A percentile compares a stretch with the other conserved stretches of the same genome.
phyloP scores from a whole-genome alignment of 75 land plant genomes.

The Picea sitchensis region DNA sequence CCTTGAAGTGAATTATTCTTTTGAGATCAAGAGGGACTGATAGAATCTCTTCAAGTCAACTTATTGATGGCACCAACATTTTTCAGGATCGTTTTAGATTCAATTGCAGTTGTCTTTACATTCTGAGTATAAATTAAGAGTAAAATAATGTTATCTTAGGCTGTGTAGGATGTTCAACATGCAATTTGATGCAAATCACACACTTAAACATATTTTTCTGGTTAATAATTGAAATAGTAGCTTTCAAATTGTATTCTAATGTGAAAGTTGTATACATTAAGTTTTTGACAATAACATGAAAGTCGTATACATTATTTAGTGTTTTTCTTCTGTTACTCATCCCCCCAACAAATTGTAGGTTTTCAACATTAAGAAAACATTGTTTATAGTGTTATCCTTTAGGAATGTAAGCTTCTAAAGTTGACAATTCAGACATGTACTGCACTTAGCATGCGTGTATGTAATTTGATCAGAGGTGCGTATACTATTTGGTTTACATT shows the following conservation, averaged over 20 bases:
- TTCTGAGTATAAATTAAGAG: background rate
- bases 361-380: too few relatives aligned
- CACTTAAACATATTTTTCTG: background rate
- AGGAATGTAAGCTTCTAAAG: too few relatives aligned
- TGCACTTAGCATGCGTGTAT: too few relatives aligned
- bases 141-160: background rate
- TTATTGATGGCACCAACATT: background rate
- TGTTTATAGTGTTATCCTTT: too few relatives aligned
- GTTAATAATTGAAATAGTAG: background rate
- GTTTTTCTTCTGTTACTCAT: too few relatives aligned
- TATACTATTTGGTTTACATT: too few relatives aligned
- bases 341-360: too few relatives aligned
- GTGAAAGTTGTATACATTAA: background rate
- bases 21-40: slow-evolving; percentile 62
- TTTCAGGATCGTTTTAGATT: background rate
- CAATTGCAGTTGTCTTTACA: background rate
- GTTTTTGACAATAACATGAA: too few relatives aligned
- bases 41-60: slow-evolving; percentile 9
- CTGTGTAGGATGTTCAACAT: background rate
- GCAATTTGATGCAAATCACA: background rate
- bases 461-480: too few relatives aligned
- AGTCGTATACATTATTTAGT: too few relatives aligned
- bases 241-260: background rate
- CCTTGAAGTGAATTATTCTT: slow-evolving; percentile 59
- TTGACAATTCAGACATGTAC: too few relatives aligned